A percentile compares a stretch with the other conserved stretches of the same genome.
Evolutionary conservation across 1,284 basidiomycete species (phyloP).

Genomic region (Apiotrichum akiyoshidainum): DNA sequence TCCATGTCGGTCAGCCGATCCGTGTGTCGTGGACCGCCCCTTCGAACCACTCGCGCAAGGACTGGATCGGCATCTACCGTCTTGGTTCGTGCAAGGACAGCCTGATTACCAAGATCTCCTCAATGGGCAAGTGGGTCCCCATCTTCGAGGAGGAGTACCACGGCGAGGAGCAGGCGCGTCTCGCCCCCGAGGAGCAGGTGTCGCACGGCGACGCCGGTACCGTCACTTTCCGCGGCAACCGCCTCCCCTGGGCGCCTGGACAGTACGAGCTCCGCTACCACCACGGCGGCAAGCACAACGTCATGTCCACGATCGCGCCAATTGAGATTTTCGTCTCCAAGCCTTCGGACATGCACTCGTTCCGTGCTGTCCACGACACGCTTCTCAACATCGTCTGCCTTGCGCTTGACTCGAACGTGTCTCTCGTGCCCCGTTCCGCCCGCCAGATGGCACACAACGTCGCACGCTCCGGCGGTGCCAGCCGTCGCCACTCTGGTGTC

Average conservation of each 20-base stretch:
- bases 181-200: slow-evolving; percentile 34
- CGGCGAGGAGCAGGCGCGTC: slow-evolving; percentile 68
- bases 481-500: background rate
- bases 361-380: slow-evolving; percentile 62
- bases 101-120: slow-evolving; percentile 79
- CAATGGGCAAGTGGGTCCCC: slow-evolving; percentile 87
- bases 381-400: slow-evolving; percentile 75
- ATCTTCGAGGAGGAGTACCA: slow-evolving; percentile 91
- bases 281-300: slow-evolving; percentile 93
- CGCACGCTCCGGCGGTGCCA: background rate
- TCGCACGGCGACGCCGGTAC: slow-evolving; percentile 58
- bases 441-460: slow-evolving; percentile 9
- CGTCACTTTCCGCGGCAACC: slow-evolving; percentile 72
- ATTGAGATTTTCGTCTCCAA: slow-evolving; percentile 67
- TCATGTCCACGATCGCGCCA: slow-evolving; percentile 77
- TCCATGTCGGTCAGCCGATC: slow-evolving; percentile 89
- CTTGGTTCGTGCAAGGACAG: slow-evolving; percentile 78
- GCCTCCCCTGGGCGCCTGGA: slow-evolving; percentile 81
- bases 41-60: slow-evolving; percentile 78
- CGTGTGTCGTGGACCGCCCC: slow-evolving; percentile 83
- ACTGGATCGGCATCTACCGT: slow-evolving; percentile 97
- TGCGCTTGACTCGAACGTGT: slow-evolving; percentile 79
- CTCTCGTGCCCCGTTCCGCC: slow-evolving; percentile 69
- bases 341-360: slow-evolving; percentile 56
- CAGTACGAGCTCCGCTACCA: slow-evolving; percentile 78